Evolutionary conservation across 371 early-diverging fungal species (phyloP).

Genomic region (Furculomyces boomerangus): DNA sequence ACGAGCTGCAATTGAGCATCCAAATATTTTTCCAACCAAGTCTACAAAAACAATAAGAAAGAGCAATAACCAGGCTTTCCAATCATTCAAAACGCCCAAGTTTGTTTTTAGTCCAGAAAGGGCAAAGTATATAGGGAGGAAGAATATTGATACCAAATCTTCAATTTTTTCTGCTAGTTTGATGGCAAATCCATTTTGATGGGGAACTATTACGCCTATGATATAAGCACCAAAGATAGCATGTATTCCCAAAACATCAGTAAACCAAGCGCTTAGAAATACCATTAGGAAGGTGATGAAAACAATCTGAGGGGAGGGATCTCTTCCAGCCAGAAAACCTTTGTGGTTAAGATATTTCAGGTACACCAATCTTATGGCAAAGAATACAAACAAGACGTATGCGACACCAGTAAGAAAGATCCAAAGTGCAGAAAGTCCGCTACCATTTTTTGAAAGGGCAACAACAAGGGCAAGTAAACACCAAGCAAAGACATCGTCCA

Average conservation of each 20-base stretch:
- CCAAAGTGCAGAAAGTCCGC: slow-evolving; percentile 44
- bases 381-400: slow-evolving; percentile 38
- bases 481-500: slow-evolving; percentile 83
- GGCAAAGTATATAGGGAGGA: slow-evolving; percentile 82
- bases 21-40: slow-evolving; percentile 71
- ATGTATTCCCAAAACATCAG: slow-evolving; percentile 73
- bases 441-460: slow-evolving; percentile 45
- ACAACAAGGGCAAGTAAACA: slow-evolving; percentile 58
- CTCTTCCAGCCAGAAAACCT: slow-evolving; percentile 18
- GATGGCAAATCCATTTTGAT: slow-evolving; percentile 69
- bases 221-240: slow-evolving; percentile 86
- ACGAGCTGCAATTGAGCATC: slow-evolving; percentile 56
- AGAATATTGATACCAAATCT: slow-evolving; percentile 68
- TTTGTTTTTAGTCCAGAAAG: slow-evolving; percentile 80
- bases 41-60: slow-evolving; percentile 55
- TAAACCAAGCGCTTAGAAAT: slow-evolving; percentile 53
- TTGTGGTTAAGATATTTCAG: slow-evolving; percentile 11
- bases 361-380: slow-evolving; percentile 33
- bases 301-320: slow-evolving; percentile 34
- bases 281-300: slow-evolving; percentile 42
- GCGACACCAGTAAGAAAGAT: slow-evolving; percentile 42
- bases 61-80: slow-evolving; percentile 55
- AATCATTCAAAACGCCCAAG: slow-evolving; percentile 50
- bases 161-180: slow-evolving; percentile 81
- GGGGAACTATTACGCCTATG: slow-evolving; percentile 71